phyloP scores from a whole-genome alignment of 1,284 basidiomycete species.

The Wolfiporia cocos region DNA sequence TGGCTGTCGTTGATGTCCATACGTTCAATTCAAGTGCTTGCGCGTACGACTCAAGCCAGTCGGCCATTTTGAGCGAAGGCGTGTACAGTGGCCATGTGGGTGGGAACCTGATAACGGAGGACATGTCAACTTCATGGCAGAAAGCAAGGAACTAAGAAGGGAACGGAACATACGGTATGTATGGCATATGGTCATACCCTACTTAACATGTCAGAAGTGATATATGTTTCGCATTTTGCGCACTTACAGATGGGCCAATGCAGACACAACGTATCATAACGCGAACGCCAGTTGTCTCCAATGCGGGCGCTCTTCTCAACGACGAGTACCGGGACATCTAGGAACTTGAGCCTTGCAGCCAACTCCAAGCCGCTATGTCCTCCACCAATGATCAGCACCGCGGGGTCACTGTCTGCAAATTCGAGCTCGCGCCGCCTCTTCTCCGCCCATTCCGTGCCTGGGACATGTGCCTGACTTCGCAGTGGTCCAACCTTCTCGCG shows the following conservation, averaged over 20 bases:
- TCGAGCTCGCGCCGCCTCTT: slow-evolving; percentile 29
- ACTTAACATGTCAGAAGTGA: no score
- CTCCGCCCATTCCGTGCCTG: slow-evolving; percentile 26
- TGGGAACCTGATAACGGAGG: slow-evolving; percentile 21
- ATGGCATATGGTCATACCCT: slow-evolving; percentile 8
- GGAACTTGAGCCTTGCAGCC: slow-evolving; percentile 46
- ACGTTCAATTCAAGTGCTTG: slow-evolving; percentile 51
- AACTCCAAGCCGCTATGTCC: slow-evolving; percentile 54
- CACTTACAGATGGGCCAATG: slow-evolving; percentile 55
- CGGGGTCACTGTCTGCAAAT: slow-evolving; percentile 28
- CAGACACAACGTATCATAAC: slow-evolving; percentile 49
- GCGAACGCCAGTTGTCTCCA: slow-evolving; percentile 47
- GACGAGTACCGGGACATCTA: slow-evolving; percentile 42
- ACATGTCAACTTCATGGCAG: neutral
- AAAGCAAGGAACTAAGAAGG: neutral
- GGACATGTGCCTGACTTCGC: slow-evolving; percentile 27
- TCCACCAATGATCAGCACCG: slow-evolving; percentile 50
- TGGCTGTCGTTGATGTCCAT: slow-evolving; percentile 38
- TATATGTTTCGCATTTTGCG: slow-evolving; percentile 6
- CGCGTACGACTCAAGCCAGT: slow-evolving; percentile 60
- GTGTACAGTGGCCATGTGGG: slow-evolving; percentile 9
- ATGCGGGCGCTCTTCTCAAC: slow-evolving; percentile 44
- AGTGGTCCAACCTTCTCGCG: slow-evolving; percentile 32
- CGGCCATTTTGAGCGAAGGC: slow-evolving; percentile 36
- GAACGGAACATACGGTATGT: slow-evolving; percentile 1